Evolutionary conservation across 495 filamentous ascomycete genomes (phyloP).

Genomic region (Penicillium pancosmium): DNA sequence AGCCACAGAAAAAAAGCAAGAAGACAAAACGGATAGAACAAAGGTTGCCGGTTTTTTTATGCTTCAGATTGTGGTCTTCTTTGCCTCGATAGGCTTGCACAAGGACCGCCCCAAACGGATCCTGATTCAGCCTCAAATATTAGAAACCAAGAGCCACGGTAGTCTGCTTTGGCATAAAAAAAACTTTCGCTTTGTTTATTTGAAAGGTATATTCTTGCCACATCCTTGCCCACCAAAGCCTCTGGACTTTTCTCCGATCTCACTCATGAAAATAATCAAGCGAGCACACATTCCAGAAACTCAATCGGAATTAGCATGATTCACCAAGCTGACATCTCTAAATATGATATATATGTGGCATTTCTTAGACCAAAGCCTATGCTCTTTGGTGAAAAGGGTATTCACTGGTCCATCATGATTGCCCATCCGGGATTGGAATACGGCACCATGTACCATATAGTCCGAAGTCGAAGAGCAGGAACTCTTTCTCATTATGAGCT

Average conservation of each 20-base stretch:
- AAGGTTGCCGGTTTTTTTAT: too few relatives aligned
- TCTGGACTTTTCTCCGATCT: background rate
- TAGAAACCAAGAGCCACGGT: background rate
- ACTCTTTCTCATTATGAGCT: background rate
- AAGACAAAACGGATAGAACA: too few relatives aligned
- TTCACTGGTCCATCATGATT: constrained; percentile 5
- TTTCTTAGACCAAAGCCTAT: constrained; percentile 1
- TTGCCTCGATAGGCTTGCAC: too few relatives aligned
- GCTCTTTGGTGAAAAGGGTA: constrained; percentile 1
- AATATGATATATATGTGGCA: constrained; percentile 1
- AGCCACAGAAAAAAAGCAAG: too few relatives aligned
- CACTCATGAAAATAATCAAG: background rate
- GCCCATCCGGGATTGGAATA: constrained; percentile 3
- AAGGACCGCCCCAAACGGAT: too few relatives aligned
- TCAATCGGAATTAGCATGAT: background rate
- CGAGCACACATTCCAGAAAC: background rate
- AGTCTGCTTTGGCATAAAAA: background rate
- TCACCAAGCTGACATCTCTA: background rate
- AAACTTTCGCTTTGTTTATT: background rate
- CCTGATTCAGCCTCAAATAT: too few relatives aligned
- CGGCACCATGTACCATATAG: constrained; percentile 4
- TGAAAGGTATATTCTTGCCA: background rate
- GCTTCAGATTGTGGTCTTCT: too few relatives aligned
- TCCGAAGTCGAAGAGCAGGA: background rate
- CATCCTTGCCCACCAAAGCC: background rate